These are phyloP conservation scores for Lentinus tigrinus DNA, from an alignment of 768 basidiomycete species.

Conservation along the genomic window DNA sequence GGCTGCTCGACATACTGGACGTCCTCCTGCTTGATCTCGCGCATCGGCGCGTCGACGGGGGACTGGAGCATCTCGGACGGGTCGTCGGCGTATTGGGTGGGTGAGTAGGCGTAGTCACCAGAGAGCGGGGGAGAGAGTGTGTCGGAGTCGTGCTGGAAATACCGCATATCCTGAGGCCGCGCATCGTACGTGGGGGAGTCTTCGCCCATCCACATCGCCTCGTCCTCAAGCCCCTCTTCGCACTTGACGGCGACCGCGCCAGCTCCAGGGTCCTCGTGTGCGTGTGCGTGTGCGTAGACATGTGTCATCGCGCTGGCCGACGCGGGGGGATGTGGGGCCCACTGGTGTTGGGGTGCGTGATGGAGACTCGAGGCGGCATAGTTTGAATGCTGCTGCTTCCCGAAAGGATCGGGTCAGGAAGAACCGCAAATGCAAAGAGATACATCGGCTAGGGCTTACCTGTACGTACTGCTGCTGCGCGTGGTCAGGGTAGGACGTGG, in stretches of 20 bases:
- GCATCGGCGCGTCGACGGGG: neutral
- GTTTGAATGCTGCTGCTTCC: constrained; percentile 5
- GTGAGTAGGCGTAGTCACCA: neutral
- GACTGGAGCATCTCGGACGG: neutral
- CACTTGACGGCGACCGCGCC: too few species aligned
- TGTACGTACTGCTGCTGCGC: neutral
- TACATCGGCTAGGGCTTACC: neutral
- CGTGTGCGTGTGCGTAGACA: too few species aligned
- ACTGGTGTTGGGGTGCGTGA: neutral
- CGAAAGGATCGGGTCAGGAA: constrained; percentile 10
- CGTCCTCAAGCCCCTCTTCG: too few species aligned
- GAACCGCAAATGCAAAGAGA: too few species aligned
- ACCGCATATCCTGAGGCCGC: too few species aligned
- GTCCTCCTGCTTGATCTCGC: neutral
- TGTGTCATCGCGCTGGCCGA: too few species aligned
- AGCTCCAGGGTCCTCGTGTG: too few species aligned
- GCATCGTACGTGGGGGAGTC: too few species aligned
- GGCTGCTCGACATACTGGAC: neutral
- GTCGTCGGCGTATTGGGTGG: neutral
- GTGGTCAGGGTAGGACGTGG: neutral
- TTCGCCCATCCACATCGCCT: too few species aligned
- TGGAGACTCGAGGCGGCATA: neutral
- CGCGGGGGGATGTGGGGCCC: too few species aligned
- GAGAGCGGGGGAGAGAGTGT: neutral
- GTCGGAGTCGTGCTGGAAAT: too few species aligned